Conservation (phyloP, 495 filamentous ascomycete species). For the Aspergillus asperescens region DNA sequence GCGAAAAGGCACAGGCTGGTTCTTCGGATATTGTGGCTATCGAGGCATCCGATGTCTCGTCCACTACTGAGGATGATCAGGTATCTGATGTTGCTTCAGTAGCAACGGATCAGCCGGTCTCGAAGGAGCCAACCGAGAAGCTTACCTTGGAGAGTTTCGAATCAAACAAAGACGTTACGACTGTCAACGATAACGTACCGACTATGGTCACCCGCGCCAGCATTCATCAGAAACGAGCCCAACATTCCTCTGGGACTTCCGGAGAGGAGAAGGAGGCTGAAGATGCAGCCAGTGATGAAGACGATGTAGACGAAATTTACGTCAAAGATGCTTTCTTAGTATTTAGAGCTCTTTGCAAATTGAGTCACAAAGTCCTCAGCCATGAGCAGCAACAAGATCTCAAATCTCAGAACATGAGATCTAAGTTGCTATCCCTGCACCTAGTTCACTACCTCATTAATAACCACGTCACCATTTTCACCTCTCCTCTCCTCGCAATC, state of each 20-base stretch:
- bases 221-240: constrained; percentile 43
- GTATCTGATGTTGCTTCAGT: constrained; percentile 45
- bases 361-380: constrained; percentile 84
- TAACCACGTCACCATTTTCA: constrained; percentile 82
- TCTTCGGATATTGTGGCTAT: constrained; percentile 34
- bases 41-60: constrained; percentile 31
- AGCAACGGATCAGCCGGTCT: constrained; percentile 50
- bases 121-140: constrained; percentile 63
- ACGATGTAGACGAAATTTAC: constrained; percentile 94
- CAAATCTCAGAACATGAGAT: constrained; percentile 91
- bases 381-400: constrained; percentile 90
- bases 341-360: constrained; percentile 94
- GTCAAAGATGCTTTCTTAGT: constrained; percentile 95
- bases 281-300: constrained; percentile 58
- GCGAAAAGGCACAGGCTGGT: constrained; percentile 29
- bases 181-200: constrained; percentile 80
- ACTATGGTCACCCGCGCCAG: constrained; percentile 87
- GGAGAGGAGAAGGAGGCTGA: constrained; percentile 43
- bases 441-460: constrained; percentile 90
- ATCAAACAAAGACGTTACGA: constrained; percentile 87
- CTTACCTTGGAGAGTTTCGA: constrained; percentile 95
- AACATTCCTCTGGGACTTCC: constrained; percentile 48
- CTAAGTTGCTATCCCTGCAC: constrained; percentile 90
- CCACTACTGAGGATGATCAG: constrained; percentile 40
- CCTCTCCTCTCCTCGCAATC: constrained; percentile 83